Evolutionary conservation across 305 asterid species (phyloP), one percentile per base, ranked within the genome.

Genomic region (Fraxinus dipetala): DNA sequence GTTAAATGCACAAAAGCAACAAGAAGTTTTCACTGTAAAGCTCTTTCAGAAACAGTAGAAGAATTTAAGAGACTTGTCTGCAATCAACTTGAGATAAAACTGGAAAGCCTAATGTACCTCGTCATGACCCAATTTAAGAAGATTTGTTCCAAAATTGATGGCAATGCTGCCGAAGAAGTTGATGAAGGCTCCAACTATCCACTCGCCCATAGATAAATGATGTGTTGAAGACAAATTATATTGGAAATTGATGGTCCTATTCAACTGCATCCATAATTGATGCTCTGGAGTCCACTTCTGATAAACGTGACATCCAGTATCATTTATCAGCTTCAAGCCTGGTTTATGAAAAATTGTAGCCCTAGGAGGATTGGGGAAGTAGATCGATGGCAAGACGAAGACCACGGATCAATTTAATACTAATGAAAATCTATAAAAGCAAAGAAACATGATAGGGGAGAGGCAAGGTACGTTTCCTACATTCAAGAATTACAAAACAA

Each of bases 141-240:
- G 98, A 88, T 95, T 95, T 85, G 98, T 95, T 82, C 98, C 98
- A 81, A 95, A 95, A 86, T 92, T 95, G 90, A 95, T 93, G 87
- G 96, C 96, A 82, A 95, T 86, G 89, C 98, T 95, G 75, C 98
- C 98, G 67, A 92, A 90, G 78, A 91, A 89, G 86, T 95, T 93
- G 85, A 93, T 91, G 91, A 91, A 85, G 79, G 98, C 98, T 76
- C 98, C 98, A 85, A 95, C 84, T 48, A 95, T 90, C 98, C 98
- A 93, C 93, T 93, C 96, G 82, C 97, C 98, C 97, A 95, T 95
- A 59, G 92, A 84, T 85, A 48, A 78, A 83, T 82, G 76, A 76
- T 35, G 56, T 63, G 67, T 67, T 69, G 76, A 75, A 82, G 85
- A 16, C 80, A 80, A 79, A 26, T 30, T 78, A 45, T 80, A 81